phyloP scores from a whole-genome alignment of 2,329 filamentous ascomycete genomes.

The Verruconis gallopava region DNA sequence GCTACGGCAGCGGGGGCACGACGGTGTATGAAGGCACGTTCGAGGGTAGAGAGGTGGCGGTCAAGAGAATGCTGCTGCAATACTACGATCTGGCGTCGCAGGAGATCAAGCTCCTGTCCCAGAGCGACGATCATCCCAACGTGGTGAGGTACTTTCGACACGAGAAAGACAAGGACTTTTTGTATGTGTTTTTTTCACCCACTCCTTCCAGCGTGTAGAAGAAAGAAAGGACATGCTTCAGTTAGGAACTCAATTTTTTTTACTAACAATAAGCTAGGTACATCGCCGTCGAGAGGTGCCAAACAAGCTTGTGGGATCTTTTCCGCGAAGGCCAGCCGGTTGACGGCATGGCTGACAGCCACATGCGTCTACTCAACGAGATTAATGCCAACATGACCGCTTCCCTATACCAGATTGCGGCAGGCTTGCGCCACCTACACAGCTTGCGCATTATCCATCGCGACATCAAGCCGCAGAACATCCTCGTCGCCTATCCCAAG shows the following conservation, averaged over 20 bases:
- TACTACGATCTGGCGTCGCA: slow-evolving; percentile 93
- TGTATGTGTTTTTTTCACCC: too few species aligned
- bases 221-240: too few species aligned
- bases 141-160: slow-evolving; percentile 95
- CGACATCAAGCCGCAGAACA: slow-evolving; percentile 95
- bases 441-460: slow-evolving; percentile 89
- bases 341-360: slow-evolving; percentile 34
- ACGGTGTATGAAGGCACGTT: slow-evolving; percentile 91
- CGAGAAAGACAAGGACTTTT: slow-evolving; percentile 73
- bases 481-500: slow-evolving; percentile 61
- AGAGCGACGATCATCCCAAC: slow-evolving; percentile 92
- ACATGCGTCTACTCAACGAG: slow-evolving; percentile 55
- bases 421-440: slow-evolving; percentile 80
- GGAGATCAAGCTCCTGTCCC: slow-evolving; percentile 77
- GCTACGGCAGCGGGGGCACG: slow-evolving; percentile 87
- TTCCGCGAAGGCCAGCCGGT: slow-evolving; percentile 51
- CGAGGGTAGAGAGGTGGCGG: slow-evolving; percentile 82
- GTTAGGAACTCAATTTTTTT: too few species aligned
- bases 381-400: slow-evolving; percentile 65
- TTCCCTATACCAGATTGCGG: slow-evolving; percentile 78
- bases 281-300: slow-evolving; percentile 87
- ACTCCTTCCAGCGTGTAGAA: too few species aligned
- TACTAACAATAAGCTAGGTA: neutral
- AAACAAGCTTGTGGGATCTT: slow-evolving; percentile 84
- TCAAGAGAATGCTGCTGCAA: slow-evolving; percentile 92